These are phyloP conservation scores for Pyrus betulifolia DNA, from an alignment of 306 rosid species.

Conservation along the genomic window DNA sequence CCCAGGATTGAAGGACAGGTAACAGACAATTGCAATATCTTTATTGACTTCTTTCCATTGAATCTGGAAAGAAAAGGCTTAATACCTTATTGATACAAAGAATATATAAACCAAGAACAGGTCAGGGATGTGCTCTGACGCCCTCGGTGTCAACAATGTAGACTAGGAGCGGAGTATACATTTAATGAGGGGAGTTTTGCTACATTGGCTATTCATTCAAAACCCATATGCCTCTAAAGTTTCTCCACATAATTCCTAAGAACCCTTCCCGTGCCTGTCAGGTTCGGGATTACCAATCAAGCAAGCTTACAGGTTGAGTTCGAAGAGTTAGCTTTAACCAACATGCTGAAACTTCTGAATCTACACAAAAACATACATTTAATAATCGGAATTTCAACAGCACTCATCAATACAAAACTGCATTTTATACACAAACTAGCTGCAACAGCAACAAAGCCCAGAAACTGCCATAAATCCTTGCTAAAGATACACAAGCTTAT, in stretches of 20 bases:
- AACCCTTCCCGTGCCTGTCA: conserved; percentile 23
- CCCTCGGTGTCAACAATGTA: conserved; percentile 15
- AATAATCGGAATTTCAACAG: conserved; percentile 11
- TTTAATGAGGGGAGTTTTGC: conserved; percentile 2
- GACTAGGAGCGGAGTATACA: conserved; percentile 22
- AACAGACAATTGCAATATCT: conserved; percentile 30
- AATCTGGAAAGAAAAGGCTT: conserved; percentile 42
- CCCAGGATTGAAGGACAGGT: conserved; percentile 3
- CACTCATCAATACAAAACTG: conserved; percentile 10
- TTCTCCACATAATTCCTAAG: conserved; percentile 30
- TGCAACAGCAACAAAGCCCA: not conserved
- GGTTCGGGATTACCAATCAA: conserved; percentile 25
- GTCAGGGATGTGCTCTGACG: conserved; percentile 28
- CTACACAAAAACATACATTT: conserved; percentile 40
- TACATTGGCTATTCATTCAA: conserved; percentile 16
- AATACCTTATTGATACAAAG: conserved; percentile 25
- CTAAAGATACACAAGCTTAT: not conserved
- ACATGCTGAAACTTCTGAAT: conserved; percentile 41
- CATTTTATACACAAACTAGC: not conserved
- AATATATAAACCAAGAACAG: conserved; percentile 30
- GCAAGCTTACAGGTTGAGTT: conserved; percentile 30
- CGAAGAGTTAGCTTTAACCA: conserved; percentile 24
- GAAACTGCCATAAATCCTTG: not conserved
- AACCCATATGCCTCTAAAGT: conserved; percentile 20
- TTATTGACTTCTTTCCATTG: conserved; percentile 27